Percentiles rank a stretch among this genome's conserved stretches.
These are phyloP conservation scores for Populus ilicifolia DNA, from an alignment of 345 rosid genomes.

Conservation along the genomic window DNA sequence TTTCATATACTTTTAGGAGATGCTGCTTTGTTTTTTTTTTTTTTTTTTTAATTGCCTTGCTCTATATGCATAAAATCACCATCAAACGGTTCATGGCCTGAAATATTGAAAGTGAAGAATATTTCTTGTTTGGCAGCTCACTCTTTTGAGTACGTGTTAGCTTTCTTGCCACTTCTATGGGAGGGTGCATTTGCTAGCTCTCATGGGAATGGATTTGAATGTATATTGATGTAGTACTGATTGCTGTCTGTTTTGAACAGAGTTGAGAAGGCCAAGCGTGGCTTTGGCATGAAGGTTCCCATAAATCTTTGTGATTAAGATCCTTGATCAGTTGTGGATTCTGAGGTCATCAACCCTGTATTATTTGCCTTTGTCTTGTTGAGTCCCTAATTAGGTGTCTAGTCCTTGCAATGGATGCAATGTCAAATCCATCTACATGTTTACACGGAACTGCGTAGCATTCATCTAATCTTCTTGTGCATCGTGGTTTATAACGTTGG, in stretches of 20 bases:
- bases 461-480: not conserved
- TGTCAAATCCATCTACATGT: not conserved
- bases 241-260: conserved; percentile 12
- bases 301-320: not conserved
- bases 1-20: not conserved
- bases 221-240: not conserved
- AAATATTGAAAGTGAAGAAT: not conserved
- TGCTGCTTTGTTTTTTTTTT: not conserved
- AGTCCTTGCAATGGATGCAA: not conserved
- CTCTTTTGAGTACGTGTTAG: not conserved
- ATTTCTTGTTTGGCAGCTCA: not conserved
- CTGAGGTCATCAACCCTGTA: not conserved
- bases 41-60: not conserved
- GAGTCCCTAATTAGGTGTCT: not conserved
- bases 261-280: conserved; percentile 20
- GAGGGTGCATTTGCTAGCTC: not conserved
- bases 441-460: not conserved
- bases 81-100: not conserved
- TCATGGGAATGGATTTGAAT: not conserved
- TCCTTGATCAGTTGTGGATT: not conserved
- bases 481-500: not conserved
- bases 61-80: not conserved
- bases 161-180: not conserved
- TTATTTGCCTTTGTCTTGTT: not conserved
- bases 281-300: conserved; percentile 29